Conservation (phyloP, 139 green algal genomes). For the Picochlorum sp. region DNA sequence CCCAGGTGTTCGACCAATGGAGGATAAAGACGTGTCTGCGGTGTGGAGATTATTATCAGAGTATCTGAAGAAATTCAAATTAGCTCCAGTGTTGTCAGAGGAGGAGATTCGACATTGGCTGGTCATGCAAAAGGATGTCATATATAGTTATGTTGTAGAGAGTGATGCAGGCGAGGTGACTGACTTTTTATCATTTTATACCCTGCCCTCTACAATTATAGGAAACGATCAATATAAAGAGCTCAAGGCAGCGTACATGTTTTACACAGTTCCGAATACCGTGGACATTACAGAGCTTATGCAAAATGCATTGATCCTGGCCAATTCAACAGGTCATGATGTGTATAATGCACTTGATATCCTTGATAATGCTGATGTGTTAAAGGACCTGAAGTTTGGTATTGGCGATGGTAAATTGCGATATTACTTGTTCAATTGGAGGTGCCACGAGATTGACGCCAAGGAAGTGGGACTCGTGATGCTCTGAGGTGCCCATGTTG, state of each 20-base stretch:
- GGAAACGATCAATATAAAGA: conserved; percentile 71
- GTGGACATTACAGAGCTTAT: conserved; percentile 51
- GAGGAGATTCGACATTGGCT: conserved; percentile 89
- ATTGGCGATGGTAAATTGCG: conserved; percentile 92
- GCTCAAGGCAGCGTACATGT: conserved; percentile 91
- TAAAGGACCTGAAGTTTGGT: conserved; percentile 95
- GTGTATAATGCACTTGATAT: conserved; percentile 98
- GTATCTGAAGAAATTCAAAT: conserved; percentile 62
- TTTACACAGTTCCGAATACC: conserved; percentile 71
- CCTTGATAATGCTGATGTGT: conserved; percentile 59
- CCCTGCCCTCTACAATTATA: conserved; percentile 81
- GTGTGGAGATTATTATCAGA: conserved; percentile 61
- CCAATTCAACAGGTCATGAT: conserved; percentile 68
- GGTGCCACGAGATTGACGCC: conserved; percentile 47
- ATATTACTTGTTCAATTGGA: conserved; percentile 99
- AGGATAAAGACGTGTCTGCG: conserved; percentile 51
- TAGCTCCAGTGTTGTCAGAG: conserved; percentile 62
- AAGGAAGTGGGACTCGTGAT: conserved; percentile 85
- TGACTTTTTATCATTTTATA: conserved; percentile 93
- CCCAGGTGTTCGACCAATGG: conserved; percentile 68
- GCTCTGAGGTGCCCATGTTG: conserved; percentile 43
- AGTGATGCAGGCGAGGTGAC: conserved; percentile 51
- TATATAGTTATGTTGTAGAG: conserved; percentile 88
- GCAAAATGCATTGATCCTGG: conserved; percentile 81
- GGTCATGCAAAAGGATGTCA: conserved; percentile 49